Evolutionary conservation across 139 green algal genomes (phyloP), one percentile per base, ranked within the genome.

Genomic region (Klebsormidium nitens): DNA sequence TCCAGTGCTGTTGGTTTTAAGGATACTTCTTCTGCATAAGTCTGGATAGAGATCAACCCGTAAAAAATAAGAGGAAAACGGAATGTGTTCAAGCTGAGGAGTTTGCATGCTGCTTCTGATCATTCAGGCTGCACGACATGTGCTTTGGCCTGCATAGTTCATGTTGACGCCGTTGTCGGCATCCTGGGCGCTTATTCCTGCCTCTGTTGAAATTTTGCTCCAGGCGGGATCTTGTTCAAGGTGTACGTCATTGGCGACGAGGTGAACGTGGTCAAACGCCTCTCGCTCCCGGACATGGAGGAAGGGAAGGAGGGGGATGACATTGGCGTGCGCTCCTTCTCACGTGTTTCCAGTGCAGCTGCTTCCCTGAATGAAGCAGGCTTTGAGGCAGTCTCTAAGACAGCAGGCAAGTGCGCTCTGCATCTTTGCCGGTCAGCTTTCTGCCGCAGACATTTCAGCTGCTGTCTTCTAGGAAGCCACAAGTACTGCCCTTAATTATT

Each of bases 171-270:
- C n/a, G n/a, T n/a, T n/a, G n/a, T n/a, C n/a, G n/a, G n/a, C n/a
- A n/a, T n/a, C n/a, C n/a, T n/a, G n/a, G n/a, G n/a, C n/a, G 19
- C 46, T n/a, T 23, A 55, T n/a, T n/a, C 19, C 23, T 55, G 19
- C 23, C 23, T 19, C 23, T 55, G 46, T 55, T n/a, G 23, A 55
- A n/a, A 19, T 23, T 55, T 36, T 14, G 29, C 17, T 17, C 6
- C 62, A 71, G 62, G 64, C 37, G 64, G 64, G 5, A 46, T 72
- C 3, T 3, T 72, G 11, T 72, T 72, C 29, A 72, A 72, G 37
- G 64, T 72, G 5, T 66, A 72, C 38, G 64, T 72, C 19, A n/a
- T 72, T n/a, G 64, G 64, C 26, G 64, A 72, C 5, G 28, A n/a
- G 64, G 64, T 72, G 3, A 40, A 31, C 2, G 46, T 72, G 2